Conservation (phyloP, 2,329 filamentous ascomycete species). For the Emericellopsis cladophorae region DNA sequence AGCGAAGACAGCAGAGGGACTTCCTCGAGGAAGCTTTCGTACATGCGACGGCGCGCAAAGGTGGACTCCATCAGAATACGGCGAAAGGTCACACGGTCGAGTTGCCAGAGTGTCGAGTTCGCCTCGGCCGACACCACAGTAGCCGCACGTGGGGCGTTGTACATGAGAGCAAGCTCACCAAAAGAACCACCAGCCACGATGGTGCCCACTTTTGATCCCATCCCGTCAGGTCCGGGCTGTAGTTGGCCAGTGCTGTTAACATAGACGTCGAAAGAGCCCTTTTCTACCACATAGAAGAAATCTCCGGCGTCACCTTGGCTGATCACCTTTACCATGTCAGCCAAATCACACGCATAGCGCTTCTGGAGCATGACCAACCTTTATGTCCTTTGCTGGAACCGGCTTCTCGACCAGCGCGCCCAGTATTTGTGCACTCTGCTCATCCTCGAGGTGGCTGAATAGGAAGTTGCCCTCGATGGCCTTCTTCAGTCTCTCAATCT, state of each 20-base stretch:
- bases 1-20: constrained; percentile 75
- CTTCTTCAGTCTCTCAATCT: constrained; percentile 63
- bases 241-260: constrained; percentile 69
- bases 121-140: constrained; percentile 78
- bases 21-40: constrained; percentile 91
- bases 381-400: constrained; percentile 79
- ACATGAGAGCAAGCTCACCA: constrained; percentile 95
- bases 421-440: constrained; percentile 77
- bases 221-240: constrained; percentile 67
- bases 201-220: constrained; percentile 70
- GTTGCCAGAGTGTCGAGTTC: constrained; percentile 75
- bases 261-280: constrained; percentile 79
- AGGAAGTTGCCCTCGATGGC: constrained; percentile 87
- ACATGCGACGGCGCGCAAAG: constrained; percentile 90
- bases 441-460: constrained; percentile 88
- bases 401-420: constrained; percentile 89
- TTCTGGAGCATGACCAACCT: constrained; percentile 29
- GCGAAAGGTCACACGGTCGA: constrained; percentile 93
- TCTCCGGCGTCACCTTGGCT: constrained; percentile 91
- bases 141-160: constrained; percentile 91
- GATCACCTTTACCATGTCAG: constrained; percentile 55
- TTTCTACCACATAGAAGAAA: constrained; percentile 95
- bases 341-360: background rate
- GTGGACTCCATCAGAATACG: constrained; percentile 97
- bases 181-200: constrained; percentile 88